A percentile compares a stretch with the other conserved stretches of the same genome.
phyloP scores from a whole-genome alignment of 2,329 filamentous ascomycete species.

The Leptographium procerum region DNA sequence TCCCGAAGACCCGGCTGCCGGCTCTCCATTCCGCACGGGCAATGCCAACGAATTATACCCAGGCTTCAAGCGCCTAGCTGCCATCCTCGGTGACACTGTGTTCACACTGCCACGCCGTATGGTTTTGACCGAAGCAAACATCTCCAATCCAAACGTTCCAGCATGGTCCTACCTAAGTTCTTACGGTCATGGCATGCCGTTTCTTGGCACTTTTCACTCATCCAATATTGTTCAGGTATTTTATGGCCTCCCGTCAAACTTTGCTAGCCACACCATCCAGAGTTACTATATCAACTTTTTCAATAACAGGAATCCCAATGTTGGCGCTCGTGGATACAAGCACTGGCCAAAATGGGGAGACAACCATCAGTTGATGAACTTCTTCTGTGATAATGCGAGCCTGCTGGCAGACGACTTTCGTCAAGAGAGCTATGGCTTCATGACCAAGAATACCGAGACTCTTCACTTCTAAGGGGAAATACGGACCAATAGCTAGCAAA shows the following conservation, averaged over 20 bases:
- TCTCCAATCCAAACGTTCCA: constrained; percentile 44
- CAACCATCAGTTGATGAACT: constrained; percentile 38
- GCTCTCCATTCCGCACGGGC: constrained; percentile 62
- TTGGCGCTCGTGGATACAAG: constrained; percentile 27
- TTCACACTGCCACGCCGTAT: constrained; percentile 62
- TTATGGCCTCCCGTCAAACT: constrained; percentile 50
- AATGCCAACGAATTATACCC: constrained; percentile 62
- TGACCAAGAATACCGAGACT: constrained; percentile 12
- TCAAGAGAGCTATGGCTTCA: constrained; percentile 13
- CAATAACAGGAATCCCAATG: constrained; percentile 59
- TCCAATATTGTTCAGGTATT: constrained; percentile 61
- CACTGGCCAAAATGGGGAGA: constrained; percentile 31
- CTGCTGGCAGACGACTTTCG: constrained; percentile 20
- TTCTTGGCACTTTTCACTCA: constrained; percentile 67
- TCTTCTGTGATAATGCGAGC: constrained; percentile 17
- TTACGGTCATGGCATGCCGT: constrained; percentile 58
- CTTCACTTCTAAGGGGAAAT: neutral
- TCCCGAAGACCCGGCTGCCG: constrained; percentile 39
- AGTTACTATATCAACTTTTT: constrained; percentile 66
- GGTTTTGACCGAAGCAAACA: constrained; percentile 40
- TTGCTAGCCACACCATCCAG: constrained; percentile 47
- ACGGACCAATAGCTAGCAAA: too few species aligned
- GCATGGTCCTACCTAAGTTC: constrained; percentile 66
- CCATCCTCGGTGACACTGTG: constrained; percentile 62
- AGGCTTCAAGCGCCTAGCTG: constrained; percentile 65